Percentiles rank a stretch among this genome's conserved stretches.
phyloP scores from a whole-genome alignment of 306 rosid genomes.

The Dalbergia cochinchinensis region DNA sequence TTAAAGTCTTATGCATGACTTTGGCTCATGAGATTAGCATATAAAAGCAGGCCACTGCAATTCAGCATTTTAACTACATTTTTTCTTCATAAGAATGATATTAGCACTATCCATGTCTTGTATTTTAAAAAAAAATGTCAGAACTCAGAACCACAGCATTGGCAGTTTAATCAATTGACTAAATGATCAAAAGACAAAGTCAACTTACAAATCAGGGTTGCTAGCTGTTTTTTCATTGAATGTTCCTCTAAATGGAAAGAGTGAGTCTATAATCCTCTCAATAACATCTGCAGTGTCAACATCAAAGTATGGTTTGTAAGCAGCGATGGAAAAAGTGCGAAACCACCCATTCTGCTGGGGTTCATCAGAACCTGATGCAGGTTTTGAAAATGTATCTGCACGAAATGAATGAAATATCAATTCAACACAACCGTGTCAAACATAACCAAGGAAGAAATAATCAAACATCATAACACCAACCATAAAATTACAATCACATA shows the following conservation, averaged over 20 bases:
- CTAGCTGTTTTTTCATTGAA: constrained; percentile 85
- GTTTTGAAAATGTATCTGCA: constrained; percentile 92
- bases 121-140: constrained; percentile 15
- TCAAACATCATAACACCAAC: neutral
- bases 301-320: constrained; percentile 89
- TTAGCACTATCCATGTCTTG: constrained; percentile 21
- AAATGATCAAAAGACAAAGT: constrained; percentile 35
- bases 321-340: constrained; percentile 66
- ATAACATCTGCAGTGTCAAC: constrained; percentile 88
- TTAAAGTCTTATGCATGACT: constrained; percentile 21
- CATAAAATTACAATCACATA: constrained; percentile 15
- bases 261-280: constrained; percentile 84
- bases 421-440: constrained; percentile 31
- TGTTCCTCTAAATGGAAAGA: constrained; percentile 88
- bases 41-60: constrained; percentile 6
- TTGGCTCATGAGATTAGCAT: constrained; percentile 16
- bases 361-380: constrained; percentile 81
- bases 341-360: constrained; percentile 89
- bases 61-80: neutral
- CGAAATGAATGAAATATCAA: constrained; percentile 37
- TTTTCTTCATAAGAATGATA: constrained; percentile 28
- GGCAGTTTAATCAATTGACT: constrained; percentile 19
- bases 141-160: constrained; percentile 1
- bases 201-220: constrained; percentile 91
- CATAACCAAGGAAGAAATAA: constrained; percentile 14